These are phyloP conservation scores for Crinitomyces ghanaensis DNA, from an alignment of 805 yeast species.

Conservation along the genomic window DNA sequence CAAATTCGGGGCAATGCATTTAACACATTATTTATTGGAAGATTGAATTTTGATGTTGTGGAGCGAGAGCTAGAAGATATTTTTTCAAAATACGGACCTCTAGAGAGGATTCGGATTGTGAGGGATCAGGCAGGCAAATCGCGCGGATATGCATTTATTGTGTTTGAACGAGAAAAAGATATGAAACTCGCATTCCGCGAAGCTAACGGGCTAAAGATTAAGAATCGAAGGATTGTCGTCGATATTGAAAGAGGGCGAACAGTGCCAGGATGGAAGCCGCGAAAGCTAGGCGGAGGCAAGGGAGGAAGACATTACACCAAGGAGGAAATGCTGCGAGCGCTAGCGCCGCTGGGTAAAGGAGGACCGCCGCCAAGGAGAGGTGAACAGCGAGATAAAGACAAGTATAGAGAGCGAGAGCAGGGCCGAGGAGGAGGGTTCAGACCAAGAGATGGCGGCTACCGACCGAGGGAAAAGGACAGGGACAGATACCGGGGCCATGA, in stretches of 20 bases:
- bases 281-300: constrained; percentile 74
- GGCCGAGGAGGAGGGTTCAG: constrained; percentile 1
- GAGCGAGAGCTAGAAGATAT: constrained; percentile 58
- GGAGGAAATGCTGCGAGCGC: constrained; percentile 15
- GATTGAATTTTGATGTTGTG: constrained; percentile 51
- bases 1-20: constrained; percentile 61
- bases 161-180: constrained; percentile 49
- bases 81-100: constrained; percentile 56
- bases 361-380: too few species aligned
- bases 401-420: too few species aligned
- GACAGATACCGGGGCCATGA: background rate
- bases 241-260: constrained; percentile 31
- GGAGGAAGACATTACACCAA: constrained; percentile 68
- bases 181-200: constrained; percentile 52
- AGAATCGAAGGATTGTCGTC: constrained; percentile 38
- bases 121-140: constrained; percentile 45
- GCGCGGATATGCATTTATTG: constrained; percentile 76
- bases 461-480: background rate
- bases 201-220: constrained; percentile 41
- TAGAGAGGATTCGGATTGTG: constrained; percentile 52
- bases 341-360: too few species aligned
- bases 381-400: too few species aligned
- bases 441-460: background rate
- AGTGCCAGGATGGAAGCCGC: constrained; percentile 29
- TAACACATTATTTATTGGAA: constrained; percentile 63